Base-by-base conservation (phyloP, 1,139 yeast species). In the Diutina rugosa region DNA sequence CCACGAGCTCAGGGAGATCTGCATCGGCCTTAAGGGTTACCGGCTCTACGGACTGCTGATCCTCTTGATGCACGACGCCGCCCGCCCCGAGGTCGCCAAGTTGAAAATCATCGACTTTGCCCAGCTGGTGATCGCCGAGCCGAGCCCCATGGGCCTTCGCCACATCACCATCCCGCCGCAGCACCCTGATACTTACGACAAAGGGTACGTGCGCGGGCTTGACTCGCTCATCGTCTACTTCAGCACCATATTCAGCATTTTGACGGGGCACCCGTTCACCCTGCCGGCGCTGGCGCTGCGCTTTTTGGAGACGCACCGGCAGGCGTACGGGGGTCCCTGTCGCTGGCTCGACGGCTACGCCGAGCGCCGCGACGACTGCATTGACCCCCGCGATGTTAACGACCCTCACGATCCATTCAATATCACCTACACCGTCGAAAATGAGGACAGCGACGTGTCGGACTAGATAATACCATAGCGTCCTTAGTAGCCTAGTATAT, bases 61-160 rank as follows among this genome's bases (percentile, higher is more conserved):
- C 57, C 74, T 95, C 61, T 75, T 95, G 62, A 89, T 93, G 84
- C 91, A 91, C 68, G 99, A 93, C 66, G 93, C 89, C 14, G 70
- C 65, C 2, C 64, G 63, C n/a, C 61, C 61, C 8, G 64, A 62
- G 38, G 64, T 63, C 68, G 83, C 67, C 67, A 78, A 72, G 59
- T 82, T 93, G 26, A 81, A 90, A 60, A 79, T 95, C 59, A 93
- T 95, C 61, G 99, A 95, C 71, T 95, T 95, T 76, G 98, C 98
- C 1, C 96, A 93, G 65, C 87, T 96, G 64, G 86, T 90, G 29
- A 87, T 91, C n/a, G 72, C 72, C 8, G 63, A 66, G 16, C 70
- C 72, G 29, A 74, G 76, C 47, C 57, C 58, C 12, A 56, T 56
- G 28, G 58, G 58, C 46, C 57, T 57, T 38, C 60, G 61, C 44